Evolutionary conservation across 2,329 filamentous ascomycete genomes (phyloP), one percentile per base, ranked within the genome.

Genomic region (Stagonosporopsis rhizophila): DNA sequence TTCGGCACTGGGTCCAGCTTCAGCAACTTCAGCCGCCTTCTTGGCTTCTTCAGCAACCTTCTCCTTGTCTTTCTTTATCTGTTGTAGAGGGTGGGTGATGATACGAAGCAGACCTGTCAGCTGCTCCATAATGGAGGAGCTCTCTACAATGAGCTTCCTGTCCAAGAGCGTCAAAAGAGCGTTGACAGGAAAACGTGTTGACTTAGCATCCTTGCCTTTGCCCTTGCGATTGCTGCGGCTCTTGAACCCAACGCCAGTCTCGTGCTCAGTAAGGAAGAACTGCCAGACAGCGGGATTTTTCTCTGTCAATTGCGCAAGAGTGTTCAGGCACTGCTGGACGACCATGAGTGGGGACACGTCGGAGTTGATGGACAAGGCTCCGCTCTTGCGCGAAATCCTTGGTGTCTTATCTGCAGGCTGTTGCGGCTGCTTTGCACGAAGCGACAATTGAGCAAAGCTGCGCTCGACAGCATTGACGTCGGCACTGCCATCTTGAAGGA

Each of bases 121-220:
- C 60, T 92, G 89, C 67, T 96, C 94, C 93, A 99, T 98, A 53
- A 96, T 94, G 6, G 88, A 84, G n/a, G 94, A 93, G 77, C 92
- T 99, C 77, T 99, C 95, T 79, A 96, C 96, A 62, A 99, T 93
- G 59, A 98, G 82, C 62, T 92, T 91, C n/a, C 95, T 90, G 72
- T 98, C 95, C 20, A 99, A 83, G 5, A 99, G 83, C 59, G 87
- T 89, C 42, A 99, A 83, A 27, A 99, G 80, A 14, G 93, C 92
- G 74, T 99, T 99, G 73, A 99, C 85, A 9, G 96, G 92, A 73
- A 90, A 99, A 73, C 91, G 95, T 65, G 89, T 88, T 25, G 91
- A 88, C 75, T 90, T 96, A 64, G 82, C 86, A 63, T 96, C 94
- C 76, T 94, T 95, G 48, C 81, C 85, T 75, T 98, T 98, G 68